These are phyloP conservation scores for Dothistroma pini DNA, from an alignment of 2,329 filamentous ascomycete genomes.

Conservation along the genomic window DNA sequence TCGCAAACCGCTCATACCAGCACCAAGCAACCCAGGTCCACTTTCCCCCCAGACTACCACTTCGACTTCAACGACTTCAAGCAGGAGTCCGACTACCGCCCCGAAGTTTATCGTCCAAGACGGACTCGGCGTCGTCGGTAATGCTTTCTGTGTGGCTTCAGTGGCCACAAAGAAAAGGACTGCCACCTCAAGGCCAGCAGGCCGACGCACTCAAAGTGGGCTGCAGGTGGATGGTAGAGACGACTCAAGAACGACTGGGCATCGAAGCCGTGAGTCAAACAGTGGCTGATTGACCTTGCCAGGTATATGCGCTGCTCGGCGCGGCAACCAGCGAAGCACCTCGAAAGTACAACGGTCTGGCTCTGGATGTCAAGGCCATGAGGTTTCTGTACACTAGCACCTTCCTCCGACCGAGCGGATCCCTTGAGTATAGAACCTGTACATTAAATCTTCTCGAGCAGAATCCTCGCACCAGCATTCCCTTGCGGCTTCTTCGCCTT, in stretches of 20 bases:
- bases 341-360: too few species aligned
- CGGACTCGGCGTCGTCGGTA: too few species aligned
- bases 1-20: background rate
- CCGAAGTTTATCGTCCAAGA: background rate
- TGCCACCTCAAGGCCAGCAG: background rate
- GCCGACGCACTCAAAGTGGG: background rate
- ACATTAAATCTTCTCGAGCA: conserved; percentile 39
- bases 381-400: too few species aligned
- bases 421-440: background rate
- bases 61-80: background rate
- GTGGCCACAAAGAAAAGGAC: background rate
- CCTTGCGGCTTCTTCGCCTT: conserved; percentile 39
- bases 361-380: too few species aligned
- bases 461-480: conserved; percentile 47
- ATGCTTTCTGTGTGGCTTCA: background rate
- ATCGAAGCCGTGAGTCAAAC: too few species aligned
- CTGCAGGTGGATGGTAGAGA: background rate
- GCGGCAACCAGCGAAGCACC: too few species aligned
- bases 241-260: too few species aligned
- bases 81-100: background rate
- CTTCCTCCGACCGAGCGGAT: too few species aligned
- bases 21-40: too few species aligned
- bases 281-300: too few species aligned
- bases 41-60: background rate
- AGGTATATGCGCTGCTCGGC: too few species aligned